Conservation (phyloP, 202 grass and related monocot genomes). For the Zoysia matrella region DNA sequence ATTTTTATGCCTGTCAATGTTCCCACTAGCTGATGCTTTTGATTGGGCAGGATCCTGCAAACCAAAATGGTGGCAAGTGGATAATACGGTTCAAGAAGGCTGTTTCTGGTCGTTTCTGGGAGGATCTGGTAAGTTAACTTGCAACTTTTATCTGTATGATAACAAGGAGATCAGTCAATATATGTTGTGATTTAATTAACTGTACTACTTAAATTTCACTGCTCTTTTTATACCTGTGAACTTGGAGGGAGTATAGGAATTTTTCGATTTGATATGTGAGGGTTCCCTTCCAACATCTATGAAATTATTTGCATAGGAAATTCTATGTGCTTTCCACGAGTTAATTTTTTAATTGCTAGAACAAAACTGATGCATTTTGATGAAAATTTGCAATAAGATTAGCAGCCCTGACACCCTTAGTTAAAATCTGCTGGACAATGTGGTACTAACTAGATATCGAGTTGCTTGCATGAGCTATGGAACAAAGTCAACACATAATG, state of each 20-base stretch:
- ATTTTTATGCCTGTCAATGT: not conserved
- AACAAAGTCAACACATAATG: not conserved
- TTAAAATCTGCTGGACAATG: not conserved
- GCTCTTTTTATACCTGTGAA: not conserved
- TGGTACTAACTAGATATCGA: not conserved
- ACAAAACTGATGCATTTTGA: not conserved
- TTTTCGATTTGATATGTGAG: not conserved
- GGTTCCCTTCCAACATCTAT: slow-evolving; percentile 5
- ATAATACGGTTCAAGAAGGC: no score
- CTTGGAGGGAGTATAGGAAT: not conserved
- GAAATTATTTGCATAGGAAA: slow-evolving; percentile 1
- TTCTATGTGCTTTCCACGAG: not conserved
- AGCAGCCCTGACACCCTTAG: not conserved
- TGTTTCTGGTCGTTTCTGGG: no score
- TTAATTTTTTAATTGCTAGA: not conserved
- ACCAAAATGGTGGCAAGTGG: no score
- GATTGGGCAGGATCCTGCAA: no score
- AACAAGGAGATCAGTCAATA: not conserved
- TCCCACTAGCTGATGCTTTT: slow-evolving; percentile 45
- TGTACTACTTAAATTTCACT: not conserved
- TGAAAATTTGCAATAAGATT: slow-evolving; percentile 13
- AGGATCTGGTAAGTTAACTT: slow-evolving; percentile 80
- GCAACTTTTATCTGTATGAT: slow-evolving; percentile 9
- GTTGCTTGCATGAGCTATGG: not conserved
- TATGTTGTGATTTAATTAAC: not conserved